A percentile compares a stretch with the other conserved stretches of the same genome.
These are phyloP conservation scores for Carex sylvatica DNA, from an alignment of 202 grass and related monocot genomes.

Conservation along the genomic window DNA sequence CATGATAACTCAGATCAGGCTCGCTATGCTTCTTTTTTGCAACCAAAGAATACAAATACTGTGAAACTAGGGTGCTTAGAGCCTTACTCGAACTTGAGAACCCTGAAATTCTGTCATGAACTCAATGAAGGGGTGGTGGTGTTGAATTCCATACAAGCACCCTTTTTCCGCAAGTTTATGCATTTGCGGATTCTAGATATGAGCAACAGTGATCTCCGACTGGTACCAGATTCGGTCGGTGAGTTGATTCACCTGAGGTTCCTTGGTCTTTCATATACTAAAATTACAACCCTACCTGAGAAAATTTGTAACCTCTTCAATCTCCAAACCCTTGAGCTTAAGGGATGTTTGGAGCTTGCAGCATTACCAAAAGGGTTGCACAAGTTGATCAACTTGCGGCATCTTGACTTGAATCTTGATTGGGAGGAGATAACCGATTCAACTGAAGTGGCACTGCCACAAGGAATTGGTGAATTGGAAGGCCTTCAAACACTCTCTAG, in stretches of 20 bases:
- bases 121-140: not conserved
- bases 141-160: constrained; percentile 9
- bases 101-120: constrained; percentile 26
- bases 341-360: constrained; percentile 31
- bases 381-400: constrained; percentile 54
- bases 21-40: constrained; percentile 35
- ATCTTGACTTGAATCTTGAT: constrained; percentile 59
- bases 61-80: not conserved
- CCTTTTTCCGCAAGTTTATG: constrained; percentile 30
- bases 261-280: constrained; percentile 38
- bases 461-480: constrained; percentile 33
- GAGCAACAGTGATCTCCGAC: constrained; percentile 33
- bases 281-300: constrained; percentile 44
- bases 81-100: not conserved
- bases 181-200: constrained; percentile 41
- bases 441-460: constrained; percentile 31
- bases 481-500: constrained; percentile 52
- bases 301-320: constrained; percentile 39
- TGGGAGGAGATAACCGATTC: constrained; percentile 43
- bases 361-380: constrained; percentile 38
- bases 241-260: constrained; percentile 46
- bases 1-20: not conserved
- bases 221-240: constrained; percentile 40
- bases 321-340: constrained; percentile 52
- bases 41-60: not conserved